Conservation (phyloP, 2,329 filamentous ascomycete genomes). For the Nemania abortiva region DNA sequence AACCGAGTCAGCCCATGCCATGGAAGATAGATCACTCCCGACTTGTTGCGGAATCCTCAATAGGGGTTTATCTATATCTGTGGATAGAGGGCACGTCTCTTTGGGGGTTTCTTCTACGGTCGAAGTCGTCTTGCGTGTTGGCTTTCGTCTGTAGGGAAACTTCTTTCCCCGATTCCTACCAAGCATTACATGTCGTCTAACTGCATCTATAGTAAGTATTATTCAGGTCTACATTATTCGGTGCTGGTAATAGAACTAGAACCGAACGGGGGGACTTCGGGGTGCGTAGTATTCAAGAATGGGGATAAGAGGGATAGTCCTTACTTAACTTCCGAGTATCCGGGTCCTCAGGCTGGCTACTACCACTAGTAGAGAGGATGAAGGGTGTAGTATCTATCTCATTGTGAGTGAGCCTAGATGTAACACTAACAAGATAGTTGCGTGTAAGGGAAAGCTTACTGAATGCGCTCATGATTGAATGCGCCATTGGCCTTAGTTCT, state of each 20-base stretch:
- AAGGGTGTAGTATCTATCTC: background rate
- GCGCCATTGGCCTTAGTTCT: background rate
- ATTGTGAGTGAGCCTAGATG: background rate
- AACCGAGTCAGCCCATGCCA: slow-evolving; percentile 7
- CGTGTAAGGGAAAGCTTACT: background rate
- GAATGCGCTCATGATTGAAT: background rate
- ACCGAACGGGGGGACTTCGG: background rate
- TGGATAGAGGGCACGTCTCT: background rate
- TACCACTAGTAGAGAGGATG: slow-evolving; percentile 1
- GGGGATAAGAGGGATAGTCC: background rate
- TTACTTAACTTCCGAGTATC: slow-evolving; percentile 1
- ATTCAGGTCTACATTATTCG: background rate
- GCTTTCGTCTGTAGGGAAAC: slow-evolving; percentile 3
- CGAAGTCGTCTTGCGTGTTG: background rate
- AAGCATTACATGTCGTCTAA: slow-evolving; percentile 14
- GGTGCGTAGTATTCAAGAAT: background rate
- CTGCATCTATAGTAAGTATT: slow-evolving; percentile 4
- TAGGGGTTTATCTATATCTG: background rate
- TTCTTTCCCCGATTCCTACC: slow-evolving; percentile 12
- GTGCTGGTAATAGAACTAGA: background rate
- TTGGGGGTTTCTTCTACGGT: background rate
- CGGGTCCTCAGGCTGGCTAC: background rate
- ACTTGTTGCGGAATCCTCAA: background rate
- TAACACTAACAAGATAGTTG: background rate
- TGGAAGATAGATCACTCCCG: slow-evolving; percentile 2